These are phyloP conservation scores for Ustulina deusta DNA, from an alignment of 2,329 filamentous ascomycete genomes.

Conservation along the genomic window DNA sequence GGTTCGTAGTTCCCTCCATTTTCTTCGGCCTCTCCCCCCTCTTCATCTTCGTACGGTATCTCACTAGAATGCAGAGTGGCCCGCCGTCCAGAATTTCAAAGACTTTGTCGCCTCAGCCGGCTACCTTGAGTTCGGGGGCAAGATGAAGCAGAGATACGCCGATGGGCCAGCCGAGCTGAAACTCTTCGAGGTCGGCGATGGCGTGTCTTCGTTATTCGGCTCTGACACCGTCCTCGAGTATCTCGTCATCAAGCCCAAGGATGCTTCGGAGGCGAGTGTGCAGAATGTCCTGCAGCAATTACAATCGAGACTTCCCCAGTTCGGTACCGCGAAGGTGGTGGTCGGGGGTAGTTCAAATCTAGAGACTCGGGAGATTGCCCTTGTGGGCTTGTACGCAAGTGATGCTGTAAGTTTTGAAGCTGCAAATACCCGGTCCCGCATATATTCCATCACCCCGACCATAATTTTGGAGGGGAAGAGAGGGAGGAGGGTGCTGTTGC, in stretches of 20 bases:
- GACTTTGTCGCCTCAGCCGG: slow-evolving; percentile 14
- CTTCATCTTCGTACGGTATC: neutral
- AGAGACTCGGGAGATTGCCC: slow-evolving; percentile 24
- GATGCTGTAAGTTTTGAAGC: slow-evolving; percentile 31
- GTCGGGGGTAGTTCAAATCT: slow-evolving; percentile 24
- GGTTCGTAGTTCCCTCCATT: slow-evolving; percentile 1
- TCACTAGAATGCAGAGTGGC: slow-evolving; percentile 23
- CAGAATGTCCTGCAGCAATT: slow-evolving; percentile 19
- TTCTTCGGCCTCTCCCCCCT: neutral
- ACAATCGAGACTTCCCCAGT: slow-evolving; percentile 1
- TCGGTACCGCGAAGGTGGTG: slow-evolving; percentile 9
- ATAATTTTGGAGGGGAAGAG: too few relatives aligned
- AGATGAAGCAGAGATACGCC: slow-evolving; percentile 5
- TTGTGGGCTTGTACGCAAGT: slow-evolving; percentile 22
- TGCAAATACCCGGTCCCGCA: neutral
- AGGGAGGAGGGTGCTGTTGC: neutral
- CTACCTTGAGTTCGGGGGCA: slow-evolving; percentile 6
- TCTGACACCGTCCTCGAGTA: slow-evolving; percentile 29
- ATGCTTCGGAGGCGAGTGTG: slow-evolving; percentile 19
- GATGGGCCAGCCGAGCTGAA: slow-evolving; percentile 13
- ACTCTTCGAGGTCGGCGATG: slow-evolving; percentile 17
- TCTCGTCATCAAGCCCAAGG: slow-evolving; percentile 23
- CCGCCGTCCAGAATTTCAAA: slow-evolving; percentile 9
- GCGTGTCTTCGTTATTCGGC: slow-evolving; percentile 14
- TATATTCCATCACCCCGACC: neutral